Evolutionary conservation across 331 rosid species (phyloP).

Genomic region (Quercus tomentella): DNA sequence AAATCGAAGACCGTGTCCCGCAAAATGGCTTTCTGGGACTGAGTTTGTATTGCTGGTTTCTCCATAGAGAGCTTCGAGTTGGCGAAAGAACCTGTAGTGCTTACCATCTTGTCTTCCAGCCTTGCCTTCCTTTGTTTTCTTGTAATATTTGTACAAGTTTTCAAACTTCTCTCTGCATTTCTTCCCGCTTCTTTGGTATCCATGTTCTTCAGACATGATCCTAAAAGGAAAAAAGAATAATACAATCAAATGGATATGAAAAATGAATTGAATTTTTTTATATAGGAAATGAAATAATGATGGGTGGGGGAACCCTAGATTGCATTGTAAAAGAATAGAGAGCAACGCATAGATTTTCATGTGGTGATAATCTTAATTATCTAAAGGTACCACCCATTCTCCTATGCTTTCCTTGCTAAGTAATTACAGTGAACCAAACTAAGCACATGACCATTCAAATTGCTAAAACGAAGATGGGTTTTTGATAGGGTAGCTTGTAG

Average conservation of each 20-base stretch:
- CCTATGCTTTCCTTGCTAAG: conserved; percentile 31
- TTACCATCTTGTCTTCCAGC: conserved; percentile 95
- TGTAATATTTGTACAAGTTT: conserved; percentile 93
- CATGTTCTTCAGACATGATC: conserved; percentile 86
- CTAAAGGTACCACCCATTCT: conserved; percentile 20
- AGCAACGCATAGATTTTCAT: not conserved
- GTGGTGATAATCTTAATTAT: not conserved
- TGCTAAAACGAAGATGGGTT: conserved; percentile 12
- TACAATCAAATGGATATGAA: not conserved
- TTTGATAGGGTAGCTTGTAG: conserved; percentile 25
- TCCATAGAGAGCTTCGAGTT: conserved; percentile 93
- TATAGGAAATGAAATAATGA: not conserved
- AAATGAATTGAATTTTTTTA: not conserved
- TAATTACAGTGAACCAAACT: conserved; percentile 16
- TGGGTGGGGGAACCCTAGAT: conserved; percentile 30
- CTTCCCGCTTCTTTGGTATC: conserved; percentile 96
- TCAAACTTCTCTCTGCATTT: conserved; percentile 97
- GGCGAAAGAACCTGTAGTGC: conserved; percentile 95
- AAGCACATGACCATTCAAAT: conserved; percentile 25
- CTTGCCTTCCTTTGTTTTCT: conserved; percentile 96
- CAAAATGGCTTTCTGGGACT: conserved; percentile 42
- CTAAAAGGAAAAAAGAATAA: conserved; percentile 23
- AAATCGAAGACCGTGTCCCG: conserved; percentile 22
- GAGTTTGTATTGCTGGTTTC: conserved; percentile 40
- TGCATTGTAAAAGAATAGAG: not conserved